Conservation (phyloP, 2,329 filamentous ascomycete genomes). For the Aspergillus sp. region DNA sequence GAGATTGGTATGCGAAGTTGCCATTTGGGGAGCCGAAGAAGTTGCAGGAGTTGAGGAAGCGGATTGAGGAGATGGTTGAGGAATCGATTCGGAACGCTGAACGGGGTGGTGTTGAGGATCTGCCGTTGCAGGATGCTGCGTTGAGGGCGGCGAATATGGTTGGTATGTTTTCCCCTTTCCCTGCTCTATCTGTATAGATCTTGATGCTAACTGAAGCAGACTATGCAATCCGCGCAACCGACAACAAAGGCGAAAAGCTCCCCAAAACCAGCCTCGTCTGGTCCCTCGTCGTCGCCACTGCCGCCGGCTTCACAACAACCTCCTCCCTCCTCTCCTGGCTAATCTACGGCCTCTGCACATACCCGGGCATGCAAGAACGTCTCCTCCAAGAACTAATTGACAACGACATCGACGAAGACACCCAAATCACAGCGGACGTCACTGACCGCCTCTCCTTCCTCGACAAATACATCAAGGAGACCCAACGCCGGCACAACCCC, state of each 20-base stretch:
- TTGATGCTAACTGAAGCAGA: constrained; percentile 24
- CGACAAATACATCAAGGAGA: constrained; percentile 50
- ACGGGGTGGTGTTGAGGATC: constrained; percentile 19
- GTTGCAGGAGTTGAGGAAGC: constrained; percentile 20
- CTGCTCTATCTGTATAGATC: too few relatives aligned
- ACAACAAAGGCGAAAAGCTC: constrained; percentile 50
- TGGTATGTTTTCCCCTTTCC: constrained; percentile 23
- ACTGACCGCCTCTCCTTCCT: constrained; percentile 43
- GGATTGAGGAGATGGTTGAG: constrained; percentile 16
- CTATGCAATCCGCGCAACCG: constrained; percentile 48
- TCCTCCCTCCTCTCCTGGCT: constrained; percentile 54
- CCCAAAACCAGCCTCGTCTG: constrained; percentile 38
- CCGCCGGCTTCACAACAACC: constrained; percentile 56
- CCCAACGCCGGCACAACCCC: constrained; percentile 53
- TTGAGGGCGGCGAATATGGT: constrained; percentile 33
- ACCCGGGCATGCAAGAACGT: constrained; percentile 50
- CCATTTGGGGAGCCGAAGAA: constrained; percentile 53
- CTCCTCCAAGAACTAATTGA: constrained; percentile 54
- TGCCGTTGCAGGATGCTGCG: constrained; percentile 40
- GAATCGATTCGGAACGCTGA: constrained; percentile 16
- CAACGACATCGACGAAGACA: constrained; percentile 39
- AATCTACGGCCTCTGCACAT: constrained; percentile 48
- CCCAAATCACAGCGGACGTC: constrained; percentile 42
- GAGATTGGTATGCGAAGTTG: constrained; percentile 50
- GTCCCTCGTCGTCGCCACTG: constrained; percentile 47